Conservation (phyloP, 2,329 filamentous ascomycete genomes). For the Diaporthe sp. region DNA sequence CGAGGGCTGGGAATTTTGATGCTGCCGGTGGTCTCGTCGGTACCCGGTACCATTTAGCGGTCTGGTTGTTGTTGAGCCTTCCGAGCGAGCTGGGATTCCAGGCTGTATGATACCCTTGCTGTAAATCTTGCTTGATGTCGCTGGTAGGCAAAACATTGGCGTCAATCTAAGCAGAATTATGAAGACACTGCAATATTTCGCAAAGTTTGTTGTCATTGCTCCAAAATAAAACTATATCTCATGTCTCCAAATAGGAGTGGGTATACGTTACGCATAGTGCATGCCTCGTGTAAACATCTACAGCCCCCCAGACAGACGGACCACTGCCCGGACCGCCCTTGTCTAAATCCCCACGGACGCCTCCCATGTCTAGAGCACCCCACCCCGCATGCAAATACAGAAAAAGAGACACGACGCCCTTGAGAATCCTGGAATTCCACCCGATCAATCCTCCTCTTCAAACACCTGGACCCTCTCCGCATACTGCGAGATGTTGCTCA, state of each 20-base stretch:
- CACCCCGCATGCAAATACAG: not conserved
- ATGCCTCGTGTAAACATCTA: conserved; percentile 15
- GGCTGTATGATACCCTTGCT: conserved; percentile 28
- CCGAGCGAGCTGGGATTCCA: not conserved
- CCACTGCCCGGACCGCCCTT: not conserved
- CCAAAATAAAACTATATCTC: not conserved
- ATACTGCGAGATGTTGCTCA: conserved; percentile 86
- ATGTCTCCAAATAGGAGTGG: conserved; percentile 23
- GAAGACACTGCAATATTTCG: not conserved
- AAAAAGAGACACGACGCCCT: not conserved
- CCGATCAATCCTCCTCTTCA: conserved; percentile 62
- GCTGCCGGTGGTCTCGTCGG: not conserved
- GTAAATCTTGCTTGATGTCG: not conserved
- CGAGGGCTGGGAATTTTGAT: conserved; percentile 23
- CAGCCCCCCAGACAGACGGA: not conserved
- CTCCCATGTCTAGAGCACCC: not conserved
- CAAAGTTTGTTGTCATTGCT: not conserved
- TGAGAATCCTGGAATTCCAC: not conserved
- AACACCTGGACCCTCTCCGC: conserved; percentile 85
- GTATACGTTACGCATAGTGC: conserved; percentile 25
- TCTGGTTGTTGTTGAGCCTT: not conserved
- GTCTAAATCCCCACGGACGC: not conserved
- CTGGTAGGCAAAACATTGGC: not conserved
- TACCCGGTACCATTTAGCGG: not conserved
- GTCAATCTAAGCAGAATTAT: not conserved